Evolutionary conservation across 768 basidiomycete genomes (phyloP).

Genomic region (Pleurotus salmoneostramineus): DNA sequence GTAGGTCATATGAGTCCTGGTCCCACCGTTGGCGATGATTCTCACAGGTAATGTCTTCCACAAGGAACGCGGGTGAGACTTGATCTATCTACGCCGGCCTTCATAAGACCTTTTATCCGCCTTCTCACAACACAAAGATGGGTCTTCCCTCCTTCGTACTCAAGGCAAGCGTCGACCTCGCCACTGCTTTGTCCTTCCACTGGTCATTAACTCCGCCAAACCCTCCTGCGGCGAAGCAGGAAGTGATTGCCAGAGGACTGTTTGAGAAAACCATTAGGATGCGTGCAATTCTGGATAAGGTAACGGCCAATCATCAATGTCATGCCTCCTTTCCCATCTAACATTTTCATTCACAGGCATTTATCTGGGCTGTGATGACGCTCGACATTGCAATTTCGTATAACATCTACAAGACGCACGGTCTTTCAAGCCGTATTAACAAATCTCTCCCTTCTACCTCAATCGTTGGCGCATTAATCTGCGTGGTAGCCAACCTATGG

Average conservation of each 20-base stretch:
- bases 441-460: not conserved
- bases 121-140: not conserved
- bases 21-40: no score
- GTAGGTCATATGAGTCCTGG: no score
- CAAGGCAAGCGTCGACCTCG: constrained; percentile 20
- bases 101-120: no score
- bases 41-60: no score
- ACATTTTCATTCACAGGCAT: not conserved
- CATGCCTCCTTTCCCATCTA: no score
- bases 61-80: no score
- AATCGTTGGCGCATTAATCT: not conserved
- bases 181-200: constrained; percentile 29
- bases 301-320: not conserved
- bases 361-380: not conserved
- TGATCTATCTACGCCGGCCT: no score
- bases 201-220: constrained; percentile 35
- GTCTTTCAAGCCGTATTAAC: no score
- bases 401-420: not conserved
- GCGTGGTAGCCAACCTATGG: not conserved
- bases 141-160: not conserved
- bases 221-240: constrained; percentile 28
- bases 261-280: constrained; percentile 13
- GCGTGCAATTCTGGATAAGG: not conserved
- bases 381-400: not conserved
- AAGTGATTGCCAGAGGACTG: constrained; percentile 23